These are phyloP conservation scores for Globisporangium nagaii DNA, from an alignment of 352 stramenopile genomes.

Conservation along the genomic window DNA sequence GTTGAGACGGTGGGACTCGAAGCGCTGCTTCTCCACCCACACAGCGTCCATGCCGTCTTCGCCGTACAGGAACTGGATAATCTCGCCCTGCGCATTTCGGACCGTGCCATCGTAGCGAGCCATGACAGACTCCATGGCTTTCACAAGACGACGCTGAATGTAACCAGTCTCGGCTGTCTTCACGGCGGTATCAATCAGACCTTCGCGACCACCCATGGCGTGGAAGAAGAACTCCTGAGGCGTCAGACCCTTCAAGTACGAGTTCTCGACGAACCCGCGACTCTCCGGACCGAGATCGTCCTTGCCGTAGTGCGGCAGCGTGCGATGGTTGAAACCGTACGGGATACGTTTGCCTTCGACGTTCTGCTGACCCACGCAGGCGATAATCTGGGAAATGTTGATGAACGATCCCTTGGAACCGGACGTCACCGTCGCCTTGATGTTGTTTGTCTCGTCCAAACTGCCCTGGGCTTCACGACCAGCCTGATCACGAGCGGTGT, in stretches of 20 bases:
- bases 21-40: slow-evolving; percentile 98
- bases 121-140: slow-evolving; percentile 99
- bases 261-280: slow-evolving; percentile 99
- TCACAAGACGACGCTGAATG: slow-evolving; percentile 99
- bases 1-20: slow-evolving; percentile 87
- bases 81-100: slow-evolving; percentile 90
- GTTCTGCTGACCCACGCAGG: slow-evolving; percentile 98
- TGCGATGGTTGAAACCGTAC: slow-evolving; percentile 94
- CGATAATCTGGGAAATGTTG: slow-evolving; percentile 99
- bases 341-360: slow-evolving; percentile 98
- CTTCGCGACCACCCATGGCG: slow-evolving; percentile 98
- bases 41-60: slow-evolving; percentile 99
- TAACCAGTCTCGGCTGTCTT: slow-evolving; percentile 99
- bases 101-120: slow-evolving; percentile 98
- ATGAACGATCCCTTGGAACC: slow-evolving; percentile 99
- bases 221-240: slow-evolving; percentile 99
- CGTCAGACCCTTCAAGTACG: slow-evolving; percentile 94
- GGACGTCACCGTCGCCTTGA: slow-evolving; percentile 99
- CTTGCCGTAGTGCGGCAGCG: slow-evolving; percentile 94
- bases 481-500: slow-evolving; percentile 83
- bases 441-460: slow-evolving; percentile 97
- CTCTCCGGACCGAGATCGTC: slow-evolving; percentile 98
- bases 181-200: slow-evolving; percentile 99
- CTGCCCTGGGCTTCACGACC: slow-evolving; percentile 76
- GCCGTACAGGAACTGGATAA: slow-evolving; percentile 89